Conservation (phyloP, 495 filamentous ascomycete species). For the Talaromyces proteolyticus region DNA sequence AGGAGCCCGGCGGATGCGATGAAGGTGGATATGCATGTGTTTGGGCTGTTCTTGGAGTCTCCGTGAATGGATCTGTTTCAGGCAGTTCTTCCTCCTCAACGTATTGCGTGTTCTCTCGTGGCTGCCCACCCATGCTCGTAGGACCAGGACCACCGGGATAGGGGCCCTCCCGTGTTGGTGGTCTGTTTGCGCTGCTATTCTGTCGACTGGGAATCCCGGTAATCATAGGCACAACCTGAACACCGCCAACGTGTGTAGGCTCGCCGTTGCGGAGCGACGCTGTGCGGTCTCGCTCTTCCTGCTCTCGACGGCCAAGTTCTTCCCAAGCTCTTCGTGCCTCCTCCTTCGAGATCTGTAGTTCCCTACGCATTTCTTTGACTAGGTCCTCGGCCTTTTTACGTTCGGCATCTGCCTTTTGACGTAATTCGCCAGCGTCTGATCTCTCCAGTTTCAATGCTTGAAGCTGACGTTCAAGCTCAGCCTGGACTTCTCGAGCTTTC, state of each 20-base stretch:
- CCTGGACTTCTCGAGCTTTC: constrained; percentile 75
- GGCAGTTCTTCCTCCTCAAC: constrained; percentile 34
- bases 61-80: constrained; percentile 55
- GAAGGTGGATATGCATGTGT: constrained; percentile 14
- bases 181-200: constrained; percentile 39
- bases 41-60: constrained; percentile 25
- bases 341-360: constrained; percentile 91
- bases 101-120: constrained; percentile 15
- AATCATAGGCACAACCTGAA: constrained; percentile 95
- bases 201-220: constrained; percentile 66
- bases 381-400: constrained; percentile 66
- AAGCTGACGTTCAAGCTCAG: constrained; percentile 67
- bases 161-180: constrained; percentile 41
- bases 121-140: constrained; percentile 19
- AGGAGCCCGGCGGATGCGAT: no score
- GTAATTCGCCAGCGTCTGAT: constrained; percentile 56
- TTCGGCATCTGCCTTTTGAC: constrained; percentile 59
- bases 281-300: constrained; percentile 92
- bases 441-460: constrained; percentile 65
- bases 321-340: constrained; percentile 97
- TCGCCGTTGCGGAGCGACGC: constrained; percentile 78
- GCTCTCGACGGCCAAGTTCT: constrained; percentile 87
- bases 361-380: constrained; percentile 79
- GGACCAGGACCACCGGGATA: constrained; percentile 25
- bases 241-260: constrained; percentile 83